Base-by-base conservation (phyloP, 2,329 filamentous ascomycete genomes). In the Exophiala viscosa region DNA sequence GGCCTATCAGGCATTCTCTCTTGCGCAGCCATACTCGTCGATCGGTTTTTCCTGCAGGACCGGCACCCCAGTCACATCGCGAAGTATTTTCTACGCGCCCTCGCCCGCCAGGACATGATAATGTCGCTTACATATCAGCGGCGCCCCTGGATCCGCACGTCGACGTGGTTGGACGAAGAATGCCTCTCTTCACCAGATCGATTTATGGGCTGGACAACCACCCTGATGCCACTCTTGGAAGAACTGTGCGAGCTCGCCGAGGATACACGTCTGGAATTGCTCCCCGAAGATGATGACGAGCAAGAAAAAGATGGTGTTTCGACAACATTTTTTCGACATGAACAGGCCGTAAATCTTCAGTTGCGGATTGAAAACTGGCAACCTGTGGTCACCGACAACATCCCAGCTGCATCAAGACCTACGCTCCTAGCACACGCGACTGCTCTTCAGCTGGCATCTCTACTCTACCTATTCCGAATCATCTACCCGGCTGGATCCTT, bases 21-120 rank as follows among this genome's bases (percentile, higher is more conserved):
- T 28, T 5, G 23, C 23, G 23, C 23, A 28, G 23, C 23, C 23
- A 28, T 28, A 28, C 23, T 28, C 23, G 23, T 28, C 23, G 8
- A 28, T 28, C 23, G 23, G 3, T 2, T 28, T 23, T 28, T 28
- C 23, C 23, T 28, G 23, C 23, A 28, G 8, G 23, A 28, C 23
- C 23, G n/a, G 8, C n/a, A 13, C 42, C 18, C 15, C 15, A 28
- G 42, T 32, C 3, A 32, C 42, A 32, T 32, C 23, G 20, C 42
- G 28, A 45, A 45, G 18, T 45, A 45, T 34, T 45, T 45, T 45
- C 13, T 45, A 9, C 42, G 42, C 6, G 42, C 20, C n/a, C 42
- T 45, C 23, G 42, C 42, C 28, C 42, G 42, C 3, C 42, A 45
- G 8, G 42, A 45, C 11, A 45, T 45, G 42, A 34, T 45, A 13